Base-by-base conservation (phyloP, 768 basidiomycete genomes). In the Boletellus emodensis region DNA sequence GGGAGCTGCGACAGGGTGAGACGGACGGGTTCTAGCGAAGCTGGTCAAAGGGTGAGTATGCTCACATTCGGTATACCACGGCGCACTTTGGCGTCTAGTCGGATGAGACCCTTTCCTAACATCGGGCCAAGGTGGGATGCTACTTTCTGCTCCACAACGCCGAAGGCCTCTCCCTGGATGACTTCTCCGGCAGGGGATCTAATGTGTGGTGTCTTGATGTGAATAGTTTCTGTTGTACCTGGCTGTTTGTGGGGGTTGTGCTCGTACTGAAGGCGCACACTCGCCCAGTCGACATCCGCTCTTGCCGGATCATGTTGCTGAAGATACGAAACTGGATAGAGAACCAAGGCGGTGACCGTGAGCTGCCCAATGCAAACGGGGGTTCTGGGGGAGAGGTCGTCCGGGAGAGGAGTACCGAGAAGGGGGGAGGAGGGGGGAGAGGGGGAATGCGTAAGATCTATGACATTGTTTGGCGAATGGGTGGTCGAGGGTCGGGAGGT, bases 291-390 rank as follows among this genome's bases (percentile, higher is more conserved):
- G 7, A 69, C 59, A 24, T 84, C 83, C 39, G 63, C 58, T 22
- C 55, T 62, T 42, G 52, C 42, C 41, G 71, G 66, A 54, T 77
- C 75, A 45, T 73, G 77, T 20, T 72, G 71, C 40, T 70, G 63
- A 33, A 93, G 70, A 65, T 90, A 93, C 26, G 77, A 62, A 15
- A 87, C 79, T 8, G 87, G 90, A 66, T 91, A 90, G n/a, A 93
- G 75, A 32, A 94, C 82, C 24, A 94, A 79, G 13, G 90, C 91
- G 15, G 87, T 90, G 17, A 85, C 84, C n/a, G 76, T 75, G 33
- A 94, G 75, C 51, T 89, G 85, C 1, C 92, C 92, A 42, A 94
- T 92, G 66, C 93, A 94, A 46, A 94, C 83, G 14, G 90, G 87
- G 0, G 87, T 89, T 71, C 85, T 89, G 13, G 85, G 87, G 6